A percentile compares a stretch with the other conserved stretches of the same genome.
Evolutionary conservation across 2,329 filamentous ascomycete genomes (phyloP).

Genomic region (Neofusicoccum sp.): DNA sequence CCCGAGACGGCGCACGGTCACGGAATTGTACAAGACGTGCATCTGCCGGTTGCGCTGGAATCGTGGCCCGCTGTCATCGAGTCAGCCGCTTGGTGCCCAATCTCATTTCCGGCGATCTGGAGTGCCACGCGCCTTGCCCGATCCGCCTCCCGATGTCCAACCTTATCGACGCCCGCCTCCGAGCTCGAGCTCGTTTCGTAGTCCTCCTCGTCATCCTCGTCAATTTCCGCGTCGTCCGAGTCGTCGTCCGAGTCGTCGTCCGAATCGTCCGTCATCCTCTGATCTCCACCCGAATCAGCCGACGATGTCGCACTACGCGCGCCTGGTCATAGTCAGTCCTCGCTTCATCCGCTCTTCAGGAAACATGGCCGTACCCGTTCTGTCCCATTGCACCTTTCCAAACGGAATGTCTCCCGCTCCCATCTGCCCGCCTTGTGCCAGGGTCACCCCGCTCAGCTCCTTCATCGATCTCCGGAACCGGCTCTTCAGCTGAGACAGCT

Average conservation of each 20-base stretch:
- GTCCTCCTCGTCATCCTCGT: background rate
- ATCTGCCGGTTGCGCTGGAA: background rate
- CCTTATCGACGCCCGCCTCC: background rate
- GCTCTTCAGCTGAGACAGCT: background rate
- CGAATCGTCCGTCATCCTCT: background rate
- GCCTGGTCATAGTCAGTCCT: background rate
- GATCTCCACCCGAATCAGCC: background rate
- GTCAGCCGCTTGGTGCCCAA: background rate
- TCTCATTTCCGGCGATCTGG: no score
- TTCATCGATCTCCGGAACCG: slow-evolving; percentile 1
- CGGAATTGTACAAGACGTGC: background rate
- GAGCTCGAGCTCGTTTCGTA: background rate
- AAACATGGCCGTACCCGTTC: background rate
- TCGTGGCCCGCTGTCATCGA: background rate
- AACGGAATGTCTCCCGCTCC: background rate
- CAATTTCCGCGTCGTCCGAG: background rate
- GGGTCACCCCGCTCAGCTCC: background rate
- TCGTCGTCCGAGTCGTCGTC: background rate
- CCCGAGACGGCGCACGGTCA: background rate
- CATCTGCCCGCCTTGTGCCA: background rate
- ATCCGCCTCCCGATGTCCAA: background rate
- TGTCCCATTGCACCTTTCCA: slow-evolving; percentile 5
- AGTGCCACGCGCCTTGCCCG: background rate
- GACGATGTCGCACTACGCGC: background rate
- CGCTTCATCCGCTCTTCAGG: background rate